Evolutionary conservation across 176 grass and related monocot species (phyloP).

Genomic region (Aegilops bicornis): DNA sequence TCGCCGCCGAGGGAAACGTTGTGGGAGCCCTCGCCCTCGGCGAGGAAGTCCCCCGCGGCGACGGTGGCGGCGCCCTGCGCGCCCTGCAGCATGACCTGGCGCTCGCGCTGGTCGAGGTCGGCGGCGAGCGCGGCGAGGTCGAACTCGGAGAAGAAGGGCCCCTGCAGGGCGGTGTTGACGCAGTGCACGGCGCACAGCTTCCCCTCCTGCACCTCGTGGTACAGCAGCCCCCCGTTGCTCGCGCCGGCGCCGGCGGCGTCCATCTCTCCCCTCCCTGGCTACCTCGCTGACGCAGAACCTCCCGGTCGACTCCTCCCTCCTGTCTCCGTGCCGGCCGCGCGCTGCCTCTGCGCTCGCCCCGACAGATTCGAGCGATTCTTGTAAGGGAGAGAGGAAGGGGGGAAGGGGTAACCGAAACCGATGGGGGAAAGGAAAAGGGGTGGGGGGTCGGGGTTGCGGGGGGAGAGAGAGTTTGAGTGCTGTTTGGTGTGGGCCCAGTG

Average conservation of each 20-base stretch:
- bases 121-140: conserved; percentile 91
- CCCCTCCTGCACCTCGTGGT: conserved; percentile 97
- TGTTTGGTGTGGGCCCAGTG: background rate
- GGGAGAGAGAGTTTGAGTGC: conserved; percentile 19
- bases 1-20: conserved; percentile 95
- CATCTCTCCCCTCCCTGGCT: background rate
- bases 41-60: conserved; percentile 58
- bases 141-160: conserved; percentile 99
- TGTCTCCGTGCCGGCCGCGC: background rate
- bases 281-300: no score
- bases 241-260: conserved; percentile 26
- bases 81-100: conserved; percentile 78
- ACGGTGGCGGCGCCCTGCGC: conserved; percentile 18
- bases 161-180: conserved; percentile 94
- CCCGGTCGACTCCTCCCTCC: background rate
- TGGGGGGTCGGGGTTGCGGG: no score
- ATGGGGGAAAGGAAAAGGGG: conserved; percentile 11
- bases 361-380: conserved; percentile 35
- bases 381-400: background rate
- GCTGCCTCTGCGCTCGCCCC: background rate
- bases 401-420: background rate
- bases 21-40: conserved; percentile 68
- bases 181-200: conserved; percentile 99
- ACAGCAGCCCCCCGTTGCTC: conserved; percentile 91
- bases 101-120: conserved; percentile 84